Base-by-base conservation (phyloP, 1,284 basidiomycete species). In the Lignosus rhinocerotis region DNA sequence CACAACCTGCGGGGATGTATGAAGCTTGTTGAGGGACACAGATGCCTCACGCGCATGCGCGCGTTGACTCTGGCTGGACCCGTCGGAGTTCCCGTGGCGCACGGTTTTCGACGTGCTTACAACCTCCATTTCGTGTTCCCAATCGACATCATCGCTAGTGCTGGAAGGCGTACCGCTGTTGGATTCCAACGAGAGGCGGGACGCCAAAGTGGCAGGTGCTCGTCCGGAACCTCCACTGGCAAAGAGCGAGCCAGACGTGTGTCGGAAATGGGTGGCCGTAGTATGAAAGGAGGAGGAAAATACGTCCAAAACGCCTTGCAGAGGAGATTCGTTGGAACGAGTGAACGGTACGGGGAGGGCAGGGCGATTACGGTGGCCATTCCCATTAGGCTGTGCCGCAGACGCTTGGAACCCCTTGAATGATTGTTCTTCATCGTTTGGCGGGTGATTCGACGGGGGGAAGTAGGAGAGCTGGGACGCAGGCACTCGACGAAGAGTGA, bases 391-490 rank as follows among this genome's bases (percentile, higher is more conserved):
- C 9, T 55, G 19, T 2, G 58, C 55, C 12, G 63, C 57, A 3
- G 59, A 41, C 19, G 51, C 30, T 9, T 53, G 44, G 25, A 43
- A 31, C 16, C 34, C 38, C 32, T 44, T 12, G 6, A n/a, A 46
- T 43, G 8, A 56, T 33, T 17, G 19, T 7, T 41, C 14, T 16
- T 55, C 55, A n/a, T 48, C 12, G 43, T 30, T 41, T 32, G n/a
- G 59, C 38, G 5, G 48, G 51, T 31, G 64, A 39, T 12, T 55
- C 1, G 68, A 60, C 4, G 68, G 69, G 0, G 70, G 72, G 52
- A 73, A 73, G 60, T 67, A 73, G 2, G 70, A 68, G 2, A 72
- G 58, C 43, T 68, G 70, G 0, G 72, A 71, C 0, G 62, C 68
- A 43, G 72, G 70, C 0, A 73, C 62, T 19, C 70, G 67, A 10